Evolutionary conservation across 2,329 filamentous ascomycete species (phyloP), one percentile per base, ranked within the genome.

Genomic region (Immersiporthe knoxdaviesiana): DNA sequence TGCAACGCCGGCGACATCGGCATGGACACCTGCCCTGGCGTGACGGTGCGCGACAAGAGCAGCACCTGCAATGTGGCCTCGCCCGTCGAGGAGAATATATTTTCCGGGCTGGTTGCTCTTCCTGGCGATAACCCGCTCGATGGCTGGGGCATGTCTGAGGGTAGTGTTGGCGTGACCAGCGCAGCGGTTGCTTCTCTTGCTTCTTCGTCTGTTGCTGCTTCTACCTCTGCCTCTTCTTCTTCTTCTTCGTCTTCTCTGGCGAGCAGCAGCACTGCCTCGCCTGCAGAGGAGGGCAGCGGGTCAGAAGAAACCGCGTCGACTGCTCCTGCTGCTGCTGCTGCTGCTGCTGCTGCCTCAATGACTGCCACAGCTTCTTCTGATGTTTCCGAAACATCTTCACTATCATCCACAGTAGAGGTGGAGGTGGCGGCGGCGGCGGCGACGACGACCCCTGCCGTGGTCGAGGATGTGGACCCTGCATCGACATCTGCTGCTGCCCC

Each of bases 21-120:
- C 63, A 89, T 92, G 81, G 85, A 90, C 72, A 82, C 85, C 72
- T 93, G 90, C 81, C 83, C 85, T 6, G 83, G 84, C 58, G 83
- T 91, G 69, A 82, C 82, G 68, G 82, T 86, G 60, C 88, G 87
- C 78, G 78, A 81, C 59, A 72, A 78, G 69, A 77, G 75, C 56
- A 79, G 77, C 35, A 78, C 82, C 68, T 90, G 88, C 82, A 84
- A 80, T 70, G 85, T 87, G 63, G 68, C 76, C 44, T 82, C 84
- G 37, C 80, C 81, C 2, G 75, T 86, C 44, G 75, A 84, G 37
- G 85, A 87, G 74, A 72, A 79, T 37, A 77, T 85, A 47, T 76
- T 75, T 16, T 83, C 83, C 24, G 76, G 78, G 37, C 72, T 90
- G 72, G 74, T 76, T 21, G 76, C 77, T 21, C 83, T 91, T 21